Base-by-base conservation (phyloP, 805 yeast genomes). In the Suhomyces sp. region DNA sequence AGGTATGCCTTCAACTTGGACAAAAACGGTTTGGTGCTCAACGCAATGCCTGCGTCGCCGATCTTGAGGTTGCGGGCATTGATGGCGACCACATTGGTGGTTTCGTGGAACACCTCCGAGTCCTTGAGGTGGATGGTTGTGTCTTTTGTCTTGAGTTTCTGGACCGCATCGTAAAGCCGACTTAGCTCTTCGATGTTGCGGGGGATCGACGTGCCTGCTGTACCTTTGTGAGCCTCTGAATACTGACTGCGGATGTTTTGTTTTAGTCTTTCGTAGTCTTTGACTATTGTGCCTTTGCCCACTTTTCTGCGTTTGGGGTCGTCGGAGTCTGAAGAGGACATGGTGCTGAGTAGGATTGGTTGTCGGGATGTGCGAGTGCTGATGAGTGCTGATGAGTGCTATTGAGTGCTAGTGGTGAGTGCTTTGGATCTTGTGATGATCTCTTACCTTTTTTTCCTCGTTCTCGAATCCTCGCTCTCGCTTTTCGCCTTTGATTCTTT, bases 31-130 rank as follows among this genome's bases (percentile, higher is more conserved):
- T 76, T 72, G 24, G 80, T 64, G 55, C 76, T 76, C 5, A 87
- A 61, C 1, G 80, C 67, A n/a, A 77, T 73, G 9, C 80, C 84
- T 3, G 79, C 71, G 47, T 79, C 78, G 3, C 86, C 90, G 48
- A 86, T 69, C 50, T 80, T 81, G 57, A 86, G 60, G 66, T 83
- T 85, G 48, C 82, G 74, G 2, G 88, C 83, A 45, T 87, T 87
- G 22, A 84, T 69, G 40, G 85, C 83, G 10, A 90, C 85, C 60
- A 86, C 77, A 53, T 79, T 80, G 36, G 88, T 79, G 9, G 86
- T 79, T 54, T 79, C 83, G 29, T 75, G 72, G 58, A 88, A 74
- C 5, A 87, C 83, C 51, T 82, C 82, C 1, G 93, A 78, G 66
- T 88, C 96, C 52, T 80, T 65, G 52, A 72, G 61, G 42, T 71